These are phyloP conservation scores for Lasiodiplodia gonubiensis DNA, from an alignment of 2,329 filamentous ascomycete species.

Conservation along the genomic window DNA sequence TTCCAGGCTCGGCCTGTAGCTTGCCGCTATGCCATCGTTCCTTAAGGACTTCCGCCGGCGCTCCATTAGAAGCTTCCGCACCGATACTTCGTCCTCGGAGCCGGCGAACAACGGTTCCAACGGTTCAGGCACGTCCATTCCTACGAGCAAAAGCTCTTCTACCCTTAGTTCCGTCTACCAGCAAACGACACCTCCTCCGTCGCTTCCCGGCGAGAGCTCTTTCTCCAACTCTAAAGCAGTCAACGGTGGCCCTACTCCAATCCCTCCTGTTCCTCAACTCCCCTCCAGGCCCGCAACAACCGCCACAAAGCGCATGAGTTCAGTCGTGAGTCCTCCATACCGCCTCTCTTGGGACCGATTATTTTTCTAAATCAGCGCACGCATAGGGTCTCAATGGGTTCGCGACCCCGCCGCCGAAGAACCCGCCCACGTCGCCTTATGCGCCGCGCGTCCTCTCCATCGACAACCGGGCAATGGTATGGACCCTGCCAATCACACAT, in stretches of 20 bases:
- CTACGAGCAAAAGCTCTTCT: constrained; percentile 67
- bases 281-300: constrained; percentile 44
- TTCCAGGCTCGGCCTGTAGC: constrained; percentile 8
- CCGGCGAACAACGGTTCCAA: constrained; percentile 32
- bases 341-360: background rate
- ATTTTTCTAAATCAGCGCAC: background rate
- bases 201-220: constrained; percentile 69
- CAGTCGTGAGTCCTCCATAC: constrained; percentile 39
- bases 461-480: constrained; percentile 77
- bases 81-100: constrained; percentile 25
- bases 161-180: constrained; percentile 63
- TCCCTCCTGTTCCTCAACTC: constrained; percentile 25
- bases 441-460: constrained; percentile 81
- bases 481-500: background rate
- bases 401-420: constrained; percentile 53
- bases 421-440: constrained; percentile 71
- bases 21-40: constrained; percentile 61
- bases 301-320: constrained; percentile 58
- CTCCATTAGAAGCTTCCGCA: constrained; percentile 71
- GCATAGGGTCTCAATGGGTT: constrained; percentile 51
- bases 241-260: constrained; percentile 53
- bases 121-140: constrained; percentile 35
- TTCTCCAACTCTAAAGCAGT: constrained; percentile 65
- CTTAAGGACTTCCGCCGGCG: constrained; percentile 76
- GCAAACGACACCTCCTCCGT: constrained; percentile 77